These are phyloP conservation scores for Paramecium caudatum DNA, from an alignment of 73 alveolate genomes.

Conservation along the genomic window DNA sequence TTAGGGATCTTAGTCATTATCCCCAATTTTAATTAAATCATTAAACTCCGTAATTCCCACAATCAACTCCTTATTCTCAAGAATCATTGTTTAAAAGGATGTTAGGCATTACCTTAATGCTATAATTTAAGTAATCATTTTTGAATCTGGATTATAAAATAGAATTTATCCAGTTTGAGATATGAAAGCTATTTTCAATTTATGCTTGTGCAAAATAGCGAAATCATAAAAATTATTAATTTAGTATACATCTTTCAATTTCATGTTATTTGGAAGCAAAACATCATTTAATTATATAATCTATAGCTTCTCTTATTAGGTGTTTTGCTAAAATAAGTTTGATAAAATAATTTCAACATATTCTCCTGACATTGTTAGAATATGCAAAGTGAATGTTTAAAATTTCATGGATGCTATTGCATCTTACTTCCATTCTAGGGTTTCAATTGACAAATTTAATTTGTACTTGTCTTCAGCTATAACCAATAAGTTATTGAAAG, in stretches of 20 bases:
- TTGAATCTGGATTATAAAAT: conserved; percentile 11
- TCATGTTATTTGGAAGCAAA: not conserved
- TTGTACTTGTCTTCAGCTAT: conserved; percentile 59
- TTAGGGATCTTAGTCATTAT: conserved; percentile 38
- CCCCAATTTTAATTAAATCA: conserved; percentile 12
- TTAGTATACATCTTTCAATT: not conserved
- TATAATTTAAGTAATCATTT: conserved; percentile 4
- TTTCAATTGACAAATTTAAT: not conserved
- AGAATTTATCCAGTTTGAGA: conserved; percentile 2
- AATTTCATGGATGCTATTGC: conserved; percentile 40
- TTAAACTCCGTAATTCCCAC: conserved; percentile 50
- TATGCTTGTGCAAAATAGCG: not conserved
- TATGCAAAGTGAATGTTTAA: not conserved
- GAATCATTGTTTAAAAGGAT: not conserved
- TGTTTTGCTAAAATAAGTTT: not conserved
- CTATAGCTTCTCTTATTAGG: not conserved
- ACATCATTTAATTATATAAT: not conserved
- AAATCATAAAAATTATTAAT: conserved; percentile 18
- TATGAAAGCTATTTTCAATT: not conserved
- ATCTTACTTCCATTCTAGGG: conserved; percentile 37
- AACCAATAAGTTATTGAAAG: not conserved
- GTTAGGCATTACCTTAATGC: not conserved
- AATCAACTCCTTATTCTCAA: conserved; percentile 5
- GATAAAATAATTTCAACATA: not conserved
- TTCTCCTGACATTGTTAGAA: conserved; percentile 47